phyloP scores from a whole-genome alignment of 129 eudicot species.

The Centaurea solstitialis region DNA sequence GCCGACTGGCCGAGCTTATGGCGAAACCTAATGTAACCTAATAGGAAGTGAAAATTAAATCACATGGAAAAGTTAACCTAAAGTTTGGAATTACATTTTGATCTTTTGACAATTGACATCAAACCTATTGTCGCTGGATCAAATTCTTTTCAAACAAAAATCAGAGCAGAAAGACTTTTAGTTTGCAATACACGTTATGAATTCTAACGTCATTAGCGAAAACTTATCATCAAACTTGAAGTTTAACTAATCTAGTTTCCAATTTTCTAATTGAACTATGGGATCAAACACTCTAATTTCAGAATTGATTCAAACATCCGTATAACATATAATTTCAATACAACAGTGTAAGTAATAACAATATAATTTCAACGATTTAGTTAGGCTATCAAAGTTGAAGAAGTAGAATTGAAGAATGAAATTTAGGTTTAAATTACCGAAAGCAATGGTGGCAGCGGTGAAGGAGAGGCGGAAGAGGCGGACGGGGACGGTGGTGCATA shows the following conservation, averaged over 20 bases:
- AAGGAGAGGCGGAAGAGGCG: slow-evolving; percentile 75
- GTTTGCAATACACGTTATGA: not conserved
- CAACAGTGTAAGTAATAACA: not conserved
- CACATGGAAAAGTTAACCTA: not conserved
- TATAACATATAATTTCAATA: not conserved
- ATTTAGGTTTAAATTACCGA: slow-evolving; percentile 46
- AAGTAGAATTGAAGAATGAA: not conserved
- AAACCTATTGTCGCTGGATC: not conserved
- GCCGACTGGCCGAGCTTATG: not conserved
- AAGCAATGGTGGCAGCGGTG: slow-evolving; percentile 79
- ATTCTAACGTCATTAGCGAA: not conserved
- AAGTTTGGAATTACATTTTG: not conserved
- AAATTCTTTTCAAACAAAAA: not conserved
- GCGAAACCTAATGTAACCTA: not conserved
- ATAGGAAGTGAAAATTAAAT: not conserved
- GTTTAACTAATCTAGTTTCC: no score
- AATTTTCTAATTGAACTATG: no score
- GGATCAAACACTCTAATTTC: not conserved
- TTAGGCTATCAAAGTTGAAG: not conserved
- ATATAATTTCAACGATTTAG: not conserved
- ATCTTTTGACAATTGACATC: not conserved
- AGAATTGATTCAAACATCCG: not conserved
- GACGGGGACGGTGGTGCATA: slow-evolving; percentile 77
- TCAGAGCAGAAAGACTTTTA: not conserved
- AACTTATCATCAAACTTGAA: not conserved